Conservation (phyloP, 495 filamentous ascomycete species). For the Parathielavia hyrcaniae region DNA sequence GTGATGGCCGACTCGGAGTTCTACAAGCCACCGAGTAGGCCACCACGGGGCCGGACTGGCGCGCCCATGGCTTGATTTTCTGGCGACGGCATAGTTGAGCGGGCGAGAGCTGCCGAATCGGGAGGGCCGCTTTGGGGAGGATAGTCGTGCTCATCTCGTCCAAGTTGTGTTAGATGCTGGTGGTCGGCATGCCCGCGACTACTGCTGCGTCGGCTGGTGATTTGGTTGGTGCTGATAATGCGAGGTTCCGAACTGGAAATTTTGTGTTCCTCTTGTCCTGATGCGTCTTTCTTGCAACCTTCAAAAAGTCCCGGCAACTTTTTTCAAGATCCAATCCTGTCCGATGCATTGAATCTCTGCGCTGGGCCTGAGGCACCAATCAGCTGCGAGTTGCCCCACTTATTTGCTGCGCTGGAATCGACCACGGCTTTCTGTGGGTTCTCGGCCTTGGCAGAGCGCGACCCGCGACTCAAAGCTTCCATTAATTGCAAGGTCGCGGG, state of each 20-base stretch:
- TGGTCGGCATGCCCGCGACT: slow-evolving; percentile 15
- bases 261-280: neutral
- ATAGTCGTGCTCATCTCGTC: slow-evolving; percentile 47
- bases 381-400: neutral
- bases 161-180: neutral
- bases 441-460: slow-evolving; percentile 18
- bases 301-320: slow-evolving; percentile 19
- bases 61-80: slow-evolving; percentile 30
- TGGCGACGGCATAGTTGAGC: slow-evolving; percentile 44
- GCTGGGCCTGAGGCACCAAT: slow-evolving; percentile 26
- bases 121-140: slow-evolving; percentile 47
- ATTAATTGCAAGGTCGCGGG: slow-evolving; percentile 3
- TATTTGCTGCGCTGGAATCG: slow-evolving; percentile 13
- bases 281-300: neutral
- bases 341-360: slow-evolving; percentile 10
- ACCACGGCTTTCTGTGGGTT: slow-evolving; percentile 22
- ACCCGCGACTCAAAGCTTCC: slow-evolving; percentile 28
- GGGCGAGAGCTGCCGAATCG: slow-evolving; percentile 45
- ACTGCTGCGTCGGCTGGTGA: neutral
- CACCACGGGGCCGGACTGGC: slow-evolving; percentile 1
- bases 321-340: slow-evolving; percentile 21
- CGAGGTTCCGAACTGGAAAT: neutral
- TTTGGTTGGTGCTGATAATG: slow-evolving; percentile 8
- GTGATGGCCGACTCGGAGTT: slow-evolving; percentile 7
- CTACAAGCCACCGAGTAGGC: slow-evolving; percentile 21